These are phyloP conservation scores for Sugiyamaella chiloensis DNA, from an alignment of 805 yeast genomes.

Conservation along the genomic window DNA sequence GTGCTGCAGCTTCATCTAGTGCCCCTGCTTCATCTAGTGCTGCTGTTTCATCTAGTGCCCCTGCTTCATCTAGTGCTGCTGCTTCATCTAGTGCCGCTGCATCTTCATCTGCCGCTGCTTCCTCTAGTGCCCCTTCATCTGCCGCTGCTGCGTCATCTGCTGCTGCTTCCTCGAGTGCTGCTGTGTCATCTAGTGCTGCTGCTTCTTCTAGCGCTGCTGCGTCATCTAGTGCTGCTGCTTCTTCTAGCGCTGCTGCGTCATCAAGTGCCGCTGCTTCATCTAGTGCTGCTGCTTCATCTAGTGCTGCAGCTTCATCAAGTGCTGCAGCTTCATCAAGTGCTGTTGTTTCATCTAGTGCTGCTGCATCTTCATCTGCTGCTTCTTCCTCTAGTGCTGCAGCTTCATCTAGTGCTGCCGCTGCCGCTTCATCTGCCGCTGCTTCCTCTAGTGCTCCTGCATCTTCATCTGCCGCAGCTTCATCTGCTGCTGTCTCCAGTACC, in stretches of 20 bases:
- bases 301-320: too few relatives aligned
- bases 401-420: too few relatives aligned
- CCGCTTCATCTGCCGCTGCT: too few relatives aligned
- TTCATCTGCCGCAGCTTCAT: too few relatives aligned
- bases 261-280: background rate
- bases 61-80: conserved; percentile 5
- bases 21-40: conserved; percentile 9
- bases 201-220: background rate
- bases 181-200: conserved; percentile 2
- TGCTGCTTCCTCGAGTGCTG: conserved; percentile 10
- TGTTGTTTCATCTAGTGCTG: too few relatives aligned
- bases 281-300: background rate
- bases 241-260: background rate
- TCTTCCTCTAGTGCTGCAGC: too few relatives aligned
- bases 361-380: too few relatives aligned
- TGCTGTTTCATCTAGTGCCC: conserved; percentile 6
- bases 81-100: conserved; percentile 6
- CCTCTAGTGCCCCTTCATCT: too few relatives aligned
- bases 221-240: background rate
- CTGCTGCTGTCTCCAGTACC: too few relatives aligned
- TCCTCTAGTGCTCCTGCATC: too few relatives aligned
- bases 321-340: too few relatives aligned
- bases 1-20: conserved; percentile 9
- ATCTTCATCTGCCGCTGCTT: conserved; percentile 1
- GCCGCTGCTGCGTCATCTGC: conserved; percentile 23